A percentile compares a stretch with the other conserved stretches of the same genome.
These are phyloP conservation scores for Skeletonema tropicum DNA, from an alignment of 108 stramenopile species.

Conservation along the genomic window DNA sequence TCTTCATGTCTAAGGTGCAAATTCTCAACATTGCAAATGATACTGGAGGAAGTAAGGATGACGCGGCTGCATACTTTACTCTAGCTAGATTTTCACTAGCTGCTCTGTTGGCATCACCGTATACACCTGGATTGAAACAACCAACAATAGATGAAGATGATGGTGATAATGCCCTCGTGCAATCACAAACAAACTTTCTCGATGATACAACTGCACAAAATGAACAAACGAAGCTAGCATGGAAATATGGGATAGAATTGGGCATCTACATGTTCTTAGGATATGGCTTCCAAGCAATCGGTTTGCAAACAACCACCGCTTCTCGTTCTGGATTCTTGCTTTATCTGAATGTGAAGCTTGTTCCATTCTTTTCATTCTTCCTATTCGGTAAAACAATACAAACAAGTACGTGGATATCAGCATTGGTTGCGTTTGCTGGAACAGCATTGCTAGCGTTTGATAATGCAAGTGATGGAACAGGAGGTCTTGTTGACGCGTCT, in stretches of 20 bases:
- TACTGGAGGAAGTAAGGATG: conserved; percentile 1
- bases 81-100: conserved; percentile 76
- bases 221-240: conserved; percentile 26
- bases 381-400: conserved; percentile 64
- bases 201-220: conserved; percentile 2
- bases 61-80: conserved; percentile 60
- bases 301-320: conserved; percentile 81
- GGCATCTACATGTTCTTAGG: conserved; percentile 90
- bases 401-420: conserved; percentile 69
- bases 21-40: background rate
- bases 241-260: conserved; percentile 80
- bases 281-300: conserved; percentile 87
- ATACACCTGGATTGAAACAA: conserved; percentile 47
- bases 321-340: conserved; percentile 84
- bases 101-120: conserved; percentile 64
- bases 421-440: conserved; percentile 75
- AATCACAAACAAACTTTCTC: background rate
- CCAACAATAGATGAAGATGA: background rate
- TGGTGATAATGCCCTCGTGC: background rate
- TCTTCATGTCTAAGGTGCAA: background rate
- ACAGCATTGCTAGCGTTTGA: conserved; percentile 79
- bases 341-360: conserved; percentile 91
- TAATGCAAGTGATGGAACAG: conserved; percentile 26
- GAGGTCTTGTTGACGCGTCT: background rate
- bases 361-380: conserved; percentile 77